Conservation (phyloP, 495 filamentous ascomycete genomes). For the Parathielavia appendiculata region DNA sequence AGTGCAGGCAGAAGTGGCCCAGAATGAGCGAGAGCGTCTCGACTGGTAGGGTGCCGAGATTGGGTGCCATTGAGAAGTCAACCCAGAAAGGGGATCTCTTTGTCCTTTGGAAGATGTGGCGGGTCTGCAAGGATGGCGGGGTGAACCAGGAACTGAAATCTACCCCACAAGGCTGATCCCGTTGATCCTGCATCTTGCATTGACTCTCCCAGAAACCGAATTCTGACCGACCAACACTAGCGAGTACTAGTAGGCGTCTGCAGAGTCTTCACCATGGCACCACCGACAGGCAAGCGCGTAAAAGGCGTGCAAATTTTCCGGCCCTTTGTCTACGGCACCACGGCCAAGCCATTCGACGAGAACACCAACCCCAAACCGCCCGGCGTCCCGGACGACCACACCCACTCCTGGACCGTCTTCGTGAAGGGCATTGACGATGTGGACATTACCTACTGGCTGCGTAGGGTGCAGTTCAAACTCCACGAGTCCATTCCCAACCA, state of each 20-base stretch:
- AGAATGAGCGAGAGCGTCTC: neutral
- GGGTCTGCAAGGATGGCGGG: too few species aligned
- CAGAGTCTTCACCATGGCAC: constrained; percentile 39
- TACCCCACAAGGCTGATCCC: constrained; percentile 20
- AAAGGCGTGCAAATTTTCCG: constrained; percentile 71
- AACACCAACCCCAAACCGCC: constrained; percentile 53
- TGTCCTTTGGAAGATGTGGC: too few species aligned
- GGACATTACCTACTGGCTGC: constrained; percentile 91
- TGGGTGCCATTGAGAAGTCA: constrained; percentile 5
- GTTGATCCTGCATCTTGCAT: neutral
- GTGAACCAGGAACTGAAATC: too few species aligned
- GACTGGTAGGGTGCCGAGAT: neutral
- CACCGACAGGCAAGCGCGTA: constrained; percentile 50
- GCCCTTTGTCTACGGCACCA: constrained; percentile 78
- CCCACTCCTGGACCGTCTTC: constrained; percentile 91
- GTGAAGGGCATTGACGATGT: constrained; percentile 79
- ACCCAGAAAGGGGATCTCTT: too few species aligned
- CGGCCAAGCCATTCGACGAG: constrained; percentile 65
- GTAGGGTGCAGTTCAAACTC: constrained; percentile 95
- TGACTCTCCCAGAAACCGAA: neutral
- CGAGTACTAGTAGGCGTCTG: neutral
- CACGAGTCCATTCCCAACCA: constrained; percentile 91
- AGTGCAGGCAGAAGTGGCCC: constrained; percentile 4
- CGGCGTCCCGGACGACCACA: constrained; percentile 76
- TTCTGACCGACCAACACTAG: neutral